Base-by-base conservation (phyloP, 2,329 filamentous ascomycete species). In the Lachnellula hyalina region DNA sequence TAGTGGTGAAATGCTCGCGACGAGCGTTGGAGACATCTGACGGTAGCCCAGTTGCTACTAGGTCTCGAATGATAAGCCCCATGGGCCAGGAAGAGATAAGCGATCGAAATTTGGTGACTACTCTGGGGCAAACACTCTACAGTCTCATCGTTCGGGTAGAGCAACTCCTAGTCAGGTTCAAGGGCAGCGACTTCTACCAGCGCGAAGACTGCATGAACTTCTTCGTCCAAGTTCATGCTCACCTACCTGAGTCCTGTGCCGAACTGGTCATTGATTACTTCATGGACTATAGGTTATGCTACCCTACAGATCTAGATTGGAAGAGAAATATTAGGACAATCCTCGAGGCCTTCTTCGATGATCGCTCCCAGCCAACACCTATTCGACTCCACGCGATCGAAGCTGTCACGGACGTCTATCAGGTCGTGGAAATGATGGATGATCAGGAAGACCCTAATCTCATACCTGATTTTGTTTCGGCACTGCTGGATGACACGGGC, bases 241-340 rank as follows among this genome's bases (percentile, higher is more conserved):
- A 82, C 36, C 75, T 90, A 8, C 83, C 84, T 5, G 84, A 90
- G 65, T 79, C 80, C 4, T 81, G 83, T 8, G 84, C 81, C 1
- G 79, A 78, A 47, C 74, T 86, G 11, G 79, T 90, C 23, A 77
- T 90, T 44, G 79, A 83, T 45, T 83, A 89, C 66, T 87, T 86
- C 60, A 78, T 80, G 53, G 82, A 88, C 51, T 86, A 87, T 60
- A 77, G 85, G 46, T 85, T 83, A 63, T 87, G 88, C 63, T 86
- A 85, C 45, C 87, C 87, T 2, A 88, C 87, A 0, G 85, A 89
- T 62, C 70, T 77, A 47, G 75, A 81, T 36, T 91, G 87, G 87
- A 78, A 86, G 58, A 72, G 77, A 2, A 87, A 89, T 51, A 74
- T 87, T 52, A 72, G 74, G 15, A 71, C 82, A 25, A 77, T 90